Conservation (phyloP, 2,329 filamentous ascomycete genomes). For the Pseudogymnoascus sp. region DNA sequence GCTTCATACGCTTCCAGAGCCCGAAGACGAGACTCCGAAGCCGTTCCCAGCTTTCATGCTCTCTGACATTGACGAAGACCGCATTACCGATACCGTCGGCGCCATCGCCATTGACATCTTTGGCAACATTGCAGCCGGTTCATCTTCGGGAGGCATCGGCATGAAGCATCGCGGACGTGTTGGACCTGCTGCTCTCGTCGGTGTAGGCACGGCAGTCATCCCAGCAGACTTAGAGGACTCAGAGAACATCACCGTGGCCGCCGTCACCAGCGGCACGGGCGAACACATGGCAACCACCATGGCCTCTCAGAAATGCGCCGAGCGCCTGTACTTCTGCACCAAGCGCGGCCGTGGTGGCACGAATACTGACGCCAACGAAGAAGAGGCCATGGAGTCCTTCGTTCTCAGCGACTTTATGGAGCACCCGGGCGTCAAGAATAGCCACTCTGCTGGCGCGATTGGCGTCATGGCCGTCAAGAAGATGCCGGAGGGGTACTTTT, state of each 20-base stretch:
- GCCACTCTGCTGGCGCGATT: conserved; percentile 77
- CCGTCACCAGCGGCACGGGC: conserved; percentile 87
- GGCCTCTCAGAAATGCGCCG: conserved; percentile 79
- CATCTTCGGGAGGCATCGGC: conserved; percentile 93
- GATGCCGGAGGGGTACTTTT: conserved; percentile 62
- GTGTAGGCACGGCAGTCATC: conserved; percentile 84
- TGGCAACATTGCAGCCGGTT: conserved; percentile 86
- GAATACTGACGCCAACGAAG: conserved; percentile 63
- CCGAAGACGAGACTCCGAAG: neutral
- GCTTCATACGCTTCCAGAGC: neutral
- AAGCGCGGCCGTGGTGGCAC: conserved; percentile 52
- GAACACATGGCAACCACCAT: conserved; percentile 97
- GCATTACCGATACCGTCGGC: conserved; percentile 86
- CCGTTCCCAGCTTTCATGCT: conserved; percentile 1
- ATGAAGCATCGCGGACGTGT: conserved; percentile 94
- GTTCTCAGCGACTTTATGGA: conserved; percentile 87
- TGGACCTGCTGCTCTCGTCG: conserved; percentile 86
- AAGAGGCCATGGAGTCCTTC: conserved; percentile 69
- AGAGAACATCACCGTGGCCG: conserved; percentile 63
- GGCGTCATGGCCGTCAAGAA: conserved; percentile 89
- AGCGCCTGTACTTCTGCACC: conserved; percentile 68
- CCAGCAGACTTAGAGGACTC: conserved; percentile 64
- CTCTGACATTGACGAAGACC: conserved; percentile 39
- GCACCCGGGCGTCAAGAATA: conserved; percentile 75
- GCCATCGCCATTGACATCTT: conserved; percentile 84